Base-by-base conservation (phyloP, 2,329 filamentous ascomycete species). In the Botryotinia globosa region DNA sequence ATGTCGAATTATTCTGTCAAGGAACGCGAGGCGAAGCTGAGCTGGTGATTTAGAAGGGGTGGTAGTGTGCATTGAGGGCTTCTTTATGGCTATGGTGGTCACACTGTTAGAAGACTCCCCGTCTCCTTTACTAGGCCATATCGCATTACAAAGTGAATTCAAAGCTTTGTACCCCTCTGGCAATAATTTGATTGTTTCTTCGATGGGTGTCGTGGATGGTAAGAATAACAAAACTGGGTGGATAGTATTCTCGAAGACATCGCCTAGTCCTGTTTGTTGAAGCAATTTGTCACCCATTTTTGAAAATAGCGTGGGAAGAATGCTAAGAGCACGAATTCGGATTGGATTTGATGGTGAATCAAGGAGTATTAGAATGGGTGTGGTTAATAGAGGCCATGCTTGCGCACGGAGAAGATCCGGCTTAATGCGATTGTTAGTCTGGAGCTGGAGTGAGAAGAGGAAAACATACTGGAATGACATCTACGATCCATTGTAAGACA, bases 211-310 rank as follows among this genome's bases (percentile, higher is more conserved):
- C 59, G 97, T 83, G 20, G 86, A 89, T 0, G 95, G 94, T 9
- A 97, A 85, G 77, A 90, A 92, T 12, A 91, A 85, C n/a, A 97
- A 86, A 51, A 90, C 89, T 0, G 93, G 92, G 75, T 90, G 86
- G 2, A 93, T 82, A 4, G 90, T 87, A 32, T 93, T 87, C 77
- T 91, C 87, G 74, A 95, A 91, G 39, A 95, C 87, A 22, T 85
- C 82, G 34, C 86, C 87, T 12, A 95, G 87, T 0, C 92, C 92
- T 0, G 89, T 92, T 63, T 85, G 84, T 20, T 81, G 81, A 62
- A 94, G 84, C 3, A 91, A 84, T 7, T 81, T 79, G 1, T 82
- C 75, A 0, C 88, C 86, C 61, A 88, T 87, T 68, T 83, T 85
- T 18, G 80, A 74, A 56, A 94, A 84, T 73, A 95, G 88, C 0